Percentiles rank a stretch among this genome's conserved stretches.
Evolutionary conservation across 2,329 filamentous ascomycete species (phyloP).

Genomic region (Sarocladiaceae sp.): DNA sequence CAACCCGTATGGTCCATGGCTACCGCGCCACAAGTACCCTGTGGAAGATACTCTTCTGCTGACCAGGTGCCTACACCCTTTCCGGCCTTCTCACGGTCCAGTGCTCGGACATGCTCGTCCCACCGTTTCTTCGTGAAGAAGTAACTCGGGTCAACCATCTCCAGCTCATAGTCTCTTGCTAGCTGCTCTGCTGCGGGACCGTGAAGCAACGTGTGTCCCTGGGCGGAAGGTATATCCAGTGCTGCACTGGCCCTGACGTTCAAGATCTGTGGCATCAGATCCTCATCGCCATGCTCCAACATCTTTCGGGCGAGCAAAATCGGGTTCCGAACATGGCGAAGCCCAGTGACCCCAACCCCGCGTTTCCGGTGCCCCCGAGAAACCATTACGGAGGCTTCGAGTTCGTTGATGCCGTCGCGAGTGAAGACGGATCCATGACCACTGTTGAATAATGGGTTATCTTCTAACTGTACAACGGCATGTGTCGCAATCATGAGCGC

Average conservation of each 20-base stretch:
- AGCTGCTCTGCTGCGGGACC: conserved; percentile 64
- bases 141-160: conserved; percentile 62
- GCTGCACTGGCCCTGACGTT: not conserved
- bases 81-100: conserved; percentile 40
- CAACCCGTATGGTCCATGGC: conserved; percentile 71
- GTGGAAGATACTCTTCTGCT: conserved; percentile 61
- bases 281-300: conserved; percentile 59
- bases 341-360: conserved; percentile 68
- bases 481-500: conserved; percentile 70
- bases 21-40: conserved; percentile 80
- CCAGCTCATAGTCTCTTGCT: conserved; percentile 61
- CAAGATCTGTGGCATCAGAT: conserved; percentile 35
- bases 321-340: conserved; percentile 72
- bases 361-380: conserved; percentile 66
- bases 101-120: conserved; percentile 66
- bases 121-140: conserved; percentile 74
- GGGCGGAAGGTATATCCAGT: conserved; percentile 48
- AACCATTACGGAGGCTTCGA: conserved; percentile 85
- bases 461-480: conserved; percentile 70
- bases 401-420: conserved; percentile 72
- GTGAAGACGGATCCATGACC: conserved; percentile 84
- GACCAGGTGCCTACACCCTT: conserved; percentile 44
- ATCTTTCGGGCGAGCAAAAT: conserved; percentile 67
- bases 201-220: conserved; percentile 64
- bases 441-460: conserved; percentile 78